Percentiles rank a stretch among this genome's conserved stretches.
Conservation (phyloP, 225 moss, liverwort and hornwort genomes). For the Sphagnum tenellum region DNA sequence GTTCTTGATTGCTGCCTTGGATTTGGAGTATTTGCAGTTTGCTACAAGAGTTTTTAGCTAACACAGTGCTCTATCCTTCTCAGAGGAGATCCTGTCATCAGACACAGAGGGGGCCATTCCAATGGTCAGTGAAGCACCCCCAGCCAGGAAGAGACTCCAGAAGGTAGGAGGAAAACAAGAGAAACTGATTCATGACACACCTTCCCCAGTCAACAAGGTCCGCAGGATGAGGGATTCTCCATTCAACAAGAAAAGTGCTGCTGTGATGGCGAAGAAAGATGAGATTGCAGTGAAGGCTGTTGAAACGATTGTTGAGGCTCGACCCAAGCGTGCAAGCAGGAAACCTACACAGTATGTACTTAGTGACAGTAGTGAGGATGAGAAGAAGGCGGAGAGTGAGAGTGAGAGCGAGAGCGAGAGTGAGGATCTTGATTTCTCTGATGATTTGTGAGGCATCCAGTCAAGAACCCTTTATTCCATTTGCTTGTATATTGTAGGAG, state of each 20-base stretch:
- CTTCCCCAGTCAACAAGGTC: conserved; percentile 26
- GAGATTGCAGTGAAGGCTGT: conserved; percentile 12
- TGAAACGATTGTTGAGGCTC: conserved; percentile 27
- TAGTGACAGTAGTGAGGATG: conserved; percentile 33
- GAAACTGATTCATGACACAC: conserved; percentile 8
- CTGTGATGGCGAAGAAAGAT: conserved; percentile 31
- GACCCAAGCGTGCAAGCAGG: conserved; percentile 36
- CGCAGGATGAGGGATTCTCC: conserved; percentile 43
- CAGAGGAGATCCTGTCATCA: conserved; percentile 3
- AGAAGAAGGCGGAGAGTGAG: conserved; percentile 14
- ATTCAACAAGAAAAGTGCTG: conserved; percentile 28
- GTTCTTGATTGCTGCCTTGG: too few species aligned
- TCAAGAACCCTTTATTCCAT: too few species aligned
- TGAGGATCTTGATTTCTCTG: too few species aligned
- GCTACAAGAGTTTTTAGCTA: too few species aligned
- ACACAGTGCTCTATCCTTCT: too few species aligned
- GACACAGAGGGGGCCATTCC: conserved; percentile 23
- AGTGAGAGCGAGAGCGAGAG: conserved; percentile 17
- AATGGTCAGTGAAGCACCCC: conserved; percentile 18
- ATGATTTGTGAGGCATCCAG: too few species aligned
- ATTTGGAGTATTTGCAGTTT: too few species aligned
- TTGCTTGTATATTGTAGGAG: too few species aligned
- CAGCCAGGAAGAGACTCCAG: conserved; percentile 25
- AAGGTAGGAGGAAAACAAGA: conserved; percentile 11
- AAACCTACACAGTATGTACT: conserved; percentile 40